A percentile compares a stretch with the other conserved stretches of the same genome.
These are phyloP conservation scores for Neurospora terricola DNA, from an alignment of 495 filamentous ascomycete genomes.

Conservation along the genomic window DNA sequence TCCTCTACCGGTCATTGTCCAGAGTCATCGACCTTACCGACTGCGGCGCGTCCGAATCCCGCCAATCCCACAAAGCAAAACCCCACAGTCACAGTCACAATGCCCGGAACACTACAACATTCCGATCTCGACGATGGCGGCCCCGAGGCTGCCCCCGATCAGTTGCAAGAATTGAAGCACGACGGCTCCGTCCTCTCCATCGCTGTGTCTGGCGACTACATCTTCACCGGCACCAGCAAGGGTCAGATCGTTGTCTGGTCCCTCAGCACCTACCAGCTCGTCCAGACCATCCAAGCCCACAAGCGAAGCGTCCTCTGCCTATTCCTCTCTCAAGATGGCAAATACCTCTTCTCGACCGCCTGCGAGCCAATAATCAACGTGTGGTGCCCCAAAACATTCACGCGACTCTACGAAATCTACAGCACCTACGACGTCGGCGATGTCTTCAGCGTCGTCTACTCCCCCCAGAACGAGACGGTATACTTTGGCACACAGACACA, in stretches of 20 bases:
- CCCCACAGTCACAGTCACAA: conserved; percentile 3
- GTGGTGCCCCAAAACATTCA: conserved; percentile 38
- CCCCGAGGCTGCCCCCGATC: conserved; percentile 37
- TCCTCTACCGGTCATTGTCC: neutral
- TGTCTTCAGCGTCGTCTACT: conserved; percentile 87
- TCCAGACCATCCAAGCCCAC: conserved; percentile 71
- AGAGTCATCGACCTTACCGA: neutral
- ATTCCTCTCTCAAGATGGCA: conserved; percentile 61
- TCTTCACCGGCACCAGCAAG: conserved; percentile 86
- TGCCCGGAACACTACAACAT: conserved; percentile 26
- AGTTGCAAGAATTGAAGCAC: conserved; percentile 61
- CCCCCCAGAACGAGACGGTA: conserved; percentile 61
- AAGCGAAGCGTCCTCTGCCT: conserved; percentile 82
- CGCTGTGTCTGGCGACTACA: conserved; percentile 47
- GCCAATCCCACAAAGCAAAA: neutral
- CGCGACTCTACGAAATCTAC: conserved; percentile 74
- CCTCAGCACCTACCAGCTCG: conserved; percentile 71
- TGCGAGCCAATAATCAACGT: conserved; percentile 91
- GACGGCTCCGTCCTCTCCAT: conserved; percentile 64
- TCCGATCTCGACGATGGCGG: conserved; percentile 28
- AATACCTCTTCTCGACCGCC: conserved; percentile 81
- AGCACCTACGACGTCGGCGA: conserved; percentile 92
- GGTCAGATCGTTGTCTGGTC: conserved; percentile 91
- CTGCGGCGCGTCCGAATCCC: neutral
- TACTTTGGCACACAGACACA: conserved; percentile 95